phyloP scores from a whole-genome alignment of 2,329 filamentous ascomycete species.

The Claviceps sp. region DNA sequence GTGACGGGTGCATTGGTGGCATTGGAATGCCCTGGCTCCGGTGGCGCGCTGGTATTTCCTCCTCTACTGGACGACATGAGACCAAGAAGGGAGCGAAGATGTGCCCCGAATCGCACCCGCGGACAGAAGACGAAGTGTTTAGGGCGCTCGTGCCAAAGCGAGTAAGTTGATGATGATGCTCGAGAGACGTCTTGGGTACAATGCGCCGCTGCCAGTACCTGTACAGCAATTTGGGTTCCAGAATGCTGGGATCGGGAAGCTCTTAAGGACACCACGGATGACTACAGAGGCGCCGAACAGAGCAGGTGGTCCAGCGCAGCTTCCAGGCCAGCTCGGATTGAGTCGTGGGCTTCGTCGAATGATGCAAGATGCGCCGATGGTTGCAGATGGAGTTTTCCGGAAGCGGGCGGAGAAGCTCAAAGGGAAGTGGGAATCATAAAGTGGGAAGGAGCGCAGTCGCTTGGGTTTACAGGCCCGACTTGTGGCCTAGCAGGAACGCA shows the following conservation, averaged over 20 bases:
- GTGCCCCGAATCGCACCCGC: conserved; percentile 35
- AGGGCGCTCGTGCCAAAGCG: conserved; percentile 41
- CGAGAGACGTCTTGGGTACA: conserved; percentile 52
- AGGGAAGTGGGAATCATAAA: neutral
- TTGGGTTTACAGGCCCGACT: neutral
- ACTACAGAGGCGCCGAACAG: conserved; percentile 42
- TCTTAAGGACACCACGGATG: conserved; percentile 27
- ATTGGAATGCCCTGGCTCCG: conserved; percentile 36
- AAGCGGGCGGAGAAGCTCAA: neutral
- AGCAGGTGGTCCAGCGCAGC: conserved; percentile 44
- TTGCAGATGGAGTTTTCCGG: conserved; percentile 31
- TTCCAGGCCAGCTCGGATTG: conserved; percentile 44
- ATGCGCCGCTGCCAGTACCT: conserved; percentile 27
- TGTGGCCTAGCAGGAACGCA: neutral
- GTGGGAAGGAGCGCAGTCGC: neutral
- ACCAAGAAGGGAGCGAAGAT: conserved; percentile 29
- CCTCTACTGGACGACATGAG: conserved; percentile 33
- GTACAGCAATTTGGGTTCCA: conserved; percentile 29
- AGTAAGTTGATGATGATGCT: conserved; percentile 61
- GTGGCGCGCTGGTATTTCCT: conserved; percentile 25
- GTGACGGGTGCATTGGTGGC: conserved; percentile 40
- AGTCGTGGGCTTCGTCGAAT: conserved; percentile 44
- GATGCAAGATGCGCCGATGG: conserved; percentile 18
- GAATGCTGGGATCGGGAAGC: conserved; percentile 28
- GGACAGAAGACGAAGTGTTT: conserved; percentile 36